A percentile compares a stretch with the other conserved stretches of the same genome.
Conservation (phyloP, 768 basidiomycete genomes). For the Termitomyces sp. region DNA sequence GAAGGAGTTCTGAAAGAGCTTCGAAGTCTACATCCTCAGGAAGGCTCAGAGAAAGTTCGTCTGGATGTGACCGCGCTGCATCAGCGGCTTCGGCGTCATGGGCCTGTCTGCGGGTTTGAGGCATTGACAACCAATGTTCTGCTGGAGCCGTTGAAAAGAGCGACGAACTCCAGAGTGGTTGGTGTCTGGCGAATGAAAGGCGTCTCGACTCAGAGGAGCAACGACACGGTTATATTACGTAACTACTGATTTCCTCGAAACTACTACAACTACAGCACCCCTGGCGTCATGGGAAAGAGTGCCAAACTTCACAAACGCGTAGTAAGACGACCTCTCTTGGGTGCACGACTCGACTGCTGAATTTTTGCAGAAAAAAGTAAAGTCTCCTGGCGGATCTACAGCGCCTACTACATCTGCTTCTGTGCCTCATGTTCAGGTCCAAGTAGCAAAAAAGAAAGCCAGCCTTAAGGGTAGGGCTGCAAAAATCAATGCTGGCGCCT, state of each 20-base stretch:
- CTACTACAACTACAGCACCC: too few relatives aligned
- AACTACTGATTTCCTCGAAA: neutral
- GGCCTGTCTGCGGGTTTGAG: slow-evolving; percentile 57
- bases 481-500: slow-evolving; percentile 16
- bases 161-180: slow-evolving; percentile 25
- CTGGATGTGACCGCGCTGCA: slow-evolving; percentile 20
- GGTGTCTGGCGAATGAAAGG: slow-evolving; percentile 1
- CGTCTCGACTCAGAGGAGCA: neutral
- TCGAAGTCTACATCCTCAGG: slow-evolving; percentile 68
- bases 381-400: slow-evolving; percentile 20
- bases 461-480: slow-evolving; percentile 38
- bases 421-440: slow-evolving; percentile 28
- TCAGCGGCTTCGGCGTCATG: slow-evolving; percentile 36
- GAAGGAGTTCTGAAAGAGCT: slow-evolving; percentile 51
- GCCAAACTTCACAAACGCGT: slow-evolving; percentile 61
- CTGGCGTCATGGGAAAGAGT: slow-evolving; percentile 49
- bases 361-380: slow-evolving; percentile 30
- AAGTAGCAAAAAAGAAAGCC: slow-evolving; percentile 44
- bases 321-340: slow-evolving; percentile 25
- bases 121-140: slow-evolving; percentile 22
- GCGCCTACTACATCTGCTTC: slow-evolving; percentile 11
- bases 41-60: slow-evolving; percentile 35
- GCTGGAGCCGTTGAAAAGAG: slow-evolving; percentile 26
- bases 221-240: slow-evolving; percentile 11
- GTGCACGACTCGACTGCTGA: slow-evolving; percentile 1